Percentiles rank a stretch among this genome's conserved stretches.
phyloP scores from a whole-genome alignment of 768 basidiomycete genomes.

The Suillus subaureus region DNA sequence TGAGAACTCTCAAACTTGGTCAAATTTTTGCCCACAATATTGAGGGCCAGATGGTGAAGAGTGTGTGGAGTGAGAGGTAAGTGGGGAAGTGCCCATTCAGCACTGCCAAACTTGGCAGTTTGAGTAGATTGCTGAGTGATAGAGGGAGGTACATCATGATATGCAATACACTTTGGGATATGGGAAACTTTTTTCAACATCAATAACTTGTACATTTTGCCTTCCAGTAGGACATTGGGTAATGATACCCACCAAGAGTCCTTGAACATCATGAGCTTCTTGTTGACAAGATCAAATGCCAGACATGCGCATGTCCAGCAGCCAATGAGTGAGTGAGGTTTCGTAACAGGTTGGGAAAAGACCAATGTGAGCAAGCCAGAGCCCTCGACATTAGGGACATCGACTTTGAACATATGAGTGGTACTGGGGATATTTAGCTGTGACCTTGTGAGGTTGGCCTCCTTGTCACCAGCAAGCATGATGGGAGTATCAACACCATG shows the following conservation, averaged over 20 bases:
- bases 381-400: background rate
- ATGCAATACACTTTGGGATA: conserved; percentile 19
- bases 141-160: background rate
- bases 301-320: background rate
- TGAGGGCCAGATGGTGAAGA: too few species aligned
- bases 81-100: background rate
- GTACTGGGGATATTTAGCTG: background rate
- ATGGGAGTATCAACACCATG: conserved; percentile 31
- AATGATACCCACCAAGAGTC: conserved; percentile 4
- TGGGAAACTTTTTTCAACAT: conserved; percentile 19
- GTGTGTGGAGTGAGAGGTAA: background rate
- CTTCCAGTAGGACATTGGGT: conserved; percentile 21
- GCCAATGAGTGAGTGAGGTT: background rate
- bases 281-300: background rate
- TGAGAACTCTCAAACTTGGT: too few species aligned
- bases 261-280: background rate
- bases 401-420: background rate
- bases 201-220: conserved; percentile 20
- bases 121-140: background rate
- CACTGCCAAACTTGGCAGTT: background rate
- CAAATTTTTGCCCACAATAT: too few species aligned
- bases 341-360: background rate
- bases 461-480: background rate
- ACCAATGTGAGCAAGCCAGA: background rate
- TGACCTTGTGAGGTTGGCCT: conserved; percentile 10